Evolutionary conservation across 2,329 filamentous ascomycete genomes (phyloP), one percentile per base, ranked within the genome.

Genomic region (Penicillium sp.): DNA sequence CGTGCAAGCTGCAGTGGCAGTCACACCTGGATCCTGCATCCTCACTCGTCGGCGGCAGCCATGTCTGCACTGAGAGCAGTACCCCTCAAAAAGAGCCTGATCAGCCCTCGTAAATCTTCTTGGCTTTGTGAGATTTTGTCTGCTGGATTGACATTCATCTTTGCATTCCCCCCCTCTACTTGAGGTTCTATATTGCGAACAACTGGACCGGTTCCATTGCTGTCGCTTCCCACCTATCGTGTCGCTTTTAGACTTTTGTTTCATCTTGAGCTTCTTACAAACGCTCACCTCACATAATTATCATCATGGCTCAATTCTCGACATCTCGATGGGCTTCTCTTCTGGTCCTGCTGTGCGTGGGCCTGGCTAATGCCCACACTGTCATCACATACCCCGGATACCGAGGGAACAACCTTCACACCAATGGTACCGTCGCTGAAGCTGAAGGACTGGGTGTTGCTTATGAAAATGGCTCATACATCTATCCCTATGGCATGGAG

Each of bases 401-500:
- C 87, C 80, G 92, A 83, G 92, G 91, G 63, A 88, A 96, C 79
- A 96, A 91, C 72, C 84, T 96, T 61, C 83, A 89, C 70, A 89
- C 88, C 44, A 96, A 91, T 73, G 86, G 85, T 2, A 86, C 84
- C 3, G 66, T 79, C 24, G 67, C 74, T 33, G 74, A 79, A 14
- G 66, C 76, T n/a, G 72, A 70, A 44, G 79, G 79, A 13, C 65
- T 86, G n/a, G 73, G 71, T 27, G 65, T 66, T 4, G 81, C 81
- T 5, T 78, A 76, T 27, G 66, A 72, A 35, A 81, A 82, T 53
- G 77, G 75, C 22, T 77, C 79, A 16, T 68, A 71, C 19, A 70
- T 77, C 0, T 95, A 86, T 66, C 92, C 92, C 1, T 96, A 90
- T 65, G 93, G 92, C 77, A 93, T 95, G 90, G 90, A 96, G 79